A percentile compares a stretch with the other conserved stretches of the same genome.
These are phyloP conservation scores for Auricularia sp. DNA, from an alignment of 768 basidiomycete genomes.

Conservation along the genomic window DNA sequence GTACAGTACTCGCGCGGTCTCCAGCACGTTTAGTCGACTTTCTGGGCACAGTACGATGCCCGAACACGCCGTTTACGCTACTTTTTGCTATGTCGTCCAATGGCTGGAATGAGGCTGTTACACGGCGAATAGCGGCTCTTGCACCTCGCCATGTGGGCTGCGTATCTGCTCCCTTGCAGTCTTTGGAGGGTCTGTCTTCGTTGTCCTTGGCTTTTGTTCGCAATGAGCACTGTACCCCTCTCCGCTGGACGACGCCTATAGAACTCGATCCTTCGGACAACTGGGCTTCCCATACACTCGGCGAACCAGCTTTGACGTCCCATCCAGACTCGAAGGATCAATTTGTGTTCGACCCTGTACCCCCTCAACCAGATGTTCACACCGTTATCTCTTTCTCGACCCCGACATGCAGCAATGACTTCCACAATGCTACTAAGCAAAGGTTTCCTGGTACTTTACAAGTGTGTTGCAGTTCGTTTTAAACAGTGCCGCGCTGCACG, in stretches of 20 bases:
- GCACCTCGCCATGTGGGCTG: background rate
- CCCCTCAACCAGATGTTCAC: background rate
- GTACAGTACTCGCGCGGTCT: background rate
- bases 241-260: background rate
- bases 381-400: background rate
- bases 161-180: background rate
- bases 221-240: background rate
- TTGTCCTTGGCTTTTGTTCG: background rate
- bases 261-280: background rate
- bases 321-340: background rate
- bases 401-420: background rate
- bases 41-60: background rate
- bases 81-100: background rate
- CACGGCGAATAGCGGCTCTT: background rate
- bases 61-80: background rate
- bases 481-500: too few relatives aligned
- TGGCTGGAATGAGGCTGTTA: background rate
- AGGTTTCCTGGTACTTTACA: background rate
- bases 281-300: background rate
- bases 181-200: background rate
- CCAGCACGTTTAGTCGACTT: background rate
- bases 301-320: background rate
- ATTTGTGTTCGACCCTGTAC: background rate
- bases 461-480: background rate
- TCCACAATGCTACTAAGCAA: background rate